These are phyloP conservation scores for Alternaria brassicicola DNA, from an alignment of 2,329 filamentous ascomycete genomes.

Conservation along the genomic window DNA sequence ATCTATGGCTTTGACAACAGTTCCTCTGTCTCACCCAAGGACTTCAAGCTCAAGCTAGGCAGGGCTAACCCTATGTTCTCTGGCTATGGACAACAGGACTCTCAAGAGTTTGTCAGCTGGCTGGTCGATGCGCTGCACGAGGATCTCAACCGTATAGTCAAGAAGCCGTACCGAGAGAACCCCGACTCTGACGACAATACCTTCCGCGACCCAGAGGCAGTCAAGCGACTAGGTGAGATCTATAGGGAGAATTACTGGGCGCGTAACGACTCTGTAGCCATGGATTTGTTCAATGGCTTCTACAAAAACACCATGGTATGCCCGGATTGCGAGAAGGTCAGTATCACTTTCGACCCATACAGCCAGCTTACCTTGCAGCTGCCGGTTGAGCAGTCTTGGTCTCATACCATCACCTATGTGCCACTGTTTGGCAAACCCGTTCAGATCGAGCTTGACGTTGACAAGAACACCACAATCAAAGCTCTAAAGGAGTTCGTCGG, in stretches of 20 bases:
- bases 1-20: slow-evolving; percentile 74
- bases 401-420: slow-evolving; percentile 74
- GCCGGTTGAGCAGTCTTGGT: slow-evolving; percentile 84
- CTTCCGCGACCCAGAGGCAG: slow-evolving; percentile 79
- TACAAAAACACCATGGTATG: slow-evolving; percentile 98
- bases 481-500: slow-evolving; percentile 68
- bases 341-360: slow-evolving; percentile 98
- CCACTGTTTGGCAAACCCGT: slow-evolving; percentile 75
- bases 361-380: slow-evolving; percentile 91
- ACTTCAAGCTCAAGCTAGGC: slow-evolving; percentile 84
- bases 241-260: slow-evolving; percentile 92
- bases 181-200: slow-evolving; percentile 97
- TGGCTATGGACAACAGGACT: slow-evolving; percentile 95
- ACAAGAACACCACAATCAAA: slow-evolving; percentile 74
- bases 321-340: slow-evolving; percentile 89
- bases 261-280: slow-evolving; percentile 92
- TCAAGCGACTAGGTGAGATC: slow-evolving; percentile 82
- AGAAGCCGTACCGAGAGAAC: slow-evolving; percentile 97
- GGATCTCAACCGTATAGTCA: slow-evolving; percentile 88
- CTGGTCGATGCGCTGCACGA: slow-evolving; percentile 93
- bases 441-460: slow-evolving; percentile 76
- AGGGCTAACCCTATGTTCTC: slow-evolving; percentile 84
- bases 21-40: slow-evolving; percentile 74
- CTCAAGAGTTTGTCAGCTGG: slow-evolving; percentile 95
- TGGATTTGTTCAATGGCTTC: slow-evolving; percentile 91